Conservation (phyloP, 1,284 basidiomycete species). For the Golubevia sp. region DNA sequence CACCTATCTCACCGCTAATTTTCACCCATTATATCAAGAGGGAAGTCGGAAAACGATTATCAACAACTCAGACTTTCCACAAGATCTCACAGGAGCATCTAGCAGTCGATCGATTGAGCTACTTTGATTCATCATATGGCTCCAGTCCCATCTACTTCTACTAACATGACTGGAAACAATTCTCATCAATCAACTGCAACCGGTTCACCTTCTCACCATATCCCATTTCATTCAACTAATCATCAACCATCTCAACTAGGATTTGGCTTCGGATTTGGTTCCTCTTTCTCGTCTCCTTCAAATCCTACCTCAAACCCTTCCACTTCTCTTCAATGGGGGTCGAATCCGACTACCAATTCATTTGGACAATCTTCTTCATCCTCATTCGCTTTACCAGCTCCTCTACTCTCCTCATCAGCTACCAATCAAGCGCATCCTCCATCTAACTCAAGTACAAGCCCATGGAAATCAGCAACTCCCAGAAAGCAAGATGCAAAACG, state of each 20-base stretch:
- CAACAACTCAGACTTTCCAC: no score
- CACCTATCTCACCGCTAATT: no score
- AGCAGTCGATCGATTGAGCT: no score
- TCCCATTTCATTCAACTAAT: constrained; percentile 36
- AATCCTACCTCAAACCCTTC: not conserved
- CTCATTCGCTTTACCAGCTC: constrained; percentile 5
- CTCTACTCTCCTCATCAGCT: constrained; percentile 4
- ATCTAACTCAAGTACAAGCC: not conserved
- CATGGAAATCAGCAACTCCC: constrained; percentile 1
- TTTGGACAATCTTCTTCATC: constrained; percentile 13
- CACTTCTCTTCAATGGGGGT: constrained; percentile 7
- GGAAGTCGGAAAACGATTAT: no score
- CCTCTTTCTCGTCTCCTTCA: constrained; percentile 15
- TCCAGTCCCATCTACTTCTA: no score
- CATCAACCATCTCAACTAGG: constrained; percentile 36
- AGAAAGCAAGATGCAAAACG: constrained; percentile 30
- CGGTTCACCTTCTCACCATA: constrained; percentile 24
- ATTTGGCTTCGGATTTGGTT: constrained; percentile 42
- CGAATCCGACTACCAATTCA: not conserved
- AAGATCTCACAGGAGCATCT: no score
- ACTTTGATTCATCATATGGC: no score
- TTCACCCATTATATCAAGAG: no score
- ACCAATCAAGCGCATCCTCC: not conserved
- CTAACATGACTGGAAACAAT: no score
- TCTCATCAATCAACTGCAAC: no score